phyloP scores from a whole-genome alignment of 768 basidiomycete genomes.

The Leccinellum rugosiceps region DNA sequence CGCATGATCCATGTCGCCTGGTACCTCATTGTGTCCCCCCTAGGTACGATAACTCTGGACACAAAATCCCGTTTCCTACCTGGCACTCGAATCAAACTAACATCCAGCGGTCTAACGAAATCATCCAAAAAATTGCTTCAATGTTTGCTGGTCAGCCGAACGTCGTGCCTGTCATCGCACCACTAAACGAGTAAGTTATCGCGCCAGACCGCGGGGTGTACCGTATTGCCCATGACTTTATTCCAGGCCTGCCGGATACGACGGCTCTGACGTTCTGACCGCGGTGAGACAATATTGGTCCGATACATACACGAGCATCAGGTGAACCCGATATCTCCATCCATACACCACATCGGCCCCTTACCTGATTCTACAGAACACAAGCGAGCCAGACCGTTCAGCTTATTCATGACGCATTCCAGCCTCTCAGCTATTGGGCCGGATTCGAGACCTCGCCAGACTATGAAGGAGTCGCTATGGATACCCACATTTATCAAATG shows the following conservation, averaged over 20 bases:
- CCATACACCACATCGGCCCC: not conserved
- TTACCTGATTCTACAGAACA: constrained; percentile 27
- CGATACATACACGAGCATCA: constrained; percentile 73
- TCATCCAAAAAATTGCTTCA: constrained; percentile 61
- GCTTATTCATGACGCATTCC: constrained; percentile 78
- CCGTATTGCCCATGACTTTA: constrained; percentile 1
- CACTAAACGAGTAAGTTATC: constrained; percentile 67
- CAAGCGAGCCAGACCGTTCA: constrained; percentile 54
- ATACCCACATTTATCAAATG: constrained; percentile 79
- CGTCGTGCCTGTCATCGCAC: constrained; percentile 66
- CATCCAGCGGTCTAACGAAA: constrained; percentile 59
- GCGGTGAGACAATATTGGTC: constrained; percentile 61
- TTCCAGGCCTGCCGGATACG: constrained; percentile 71
- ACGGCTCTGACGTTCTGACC: constrained; percentile 49
- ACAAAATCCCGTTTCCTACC: constrained; percentile 51
- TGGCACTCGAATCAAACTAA: constrained; percentile 72
- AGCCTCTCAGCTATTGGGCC: constrained; percentile 65
- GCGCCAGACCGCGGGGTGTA: not conserved
- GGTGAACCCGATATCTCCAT: constrained; percentile 35
- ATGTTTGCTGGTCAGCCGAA: constrained; percentile 52
- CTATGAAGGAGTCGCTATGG: constrained; percentile 68
- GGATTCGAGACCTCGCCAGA: constrained; percentile 54
- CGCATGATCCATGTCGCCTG: not conserved
- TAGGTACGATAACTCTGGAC: constrained; percentile 84
- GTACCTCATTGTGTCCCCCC: constrained; percentile 3